Base-by-base conservation (phyloP, 805 yeast species). In the Candida maesae region DNA sequence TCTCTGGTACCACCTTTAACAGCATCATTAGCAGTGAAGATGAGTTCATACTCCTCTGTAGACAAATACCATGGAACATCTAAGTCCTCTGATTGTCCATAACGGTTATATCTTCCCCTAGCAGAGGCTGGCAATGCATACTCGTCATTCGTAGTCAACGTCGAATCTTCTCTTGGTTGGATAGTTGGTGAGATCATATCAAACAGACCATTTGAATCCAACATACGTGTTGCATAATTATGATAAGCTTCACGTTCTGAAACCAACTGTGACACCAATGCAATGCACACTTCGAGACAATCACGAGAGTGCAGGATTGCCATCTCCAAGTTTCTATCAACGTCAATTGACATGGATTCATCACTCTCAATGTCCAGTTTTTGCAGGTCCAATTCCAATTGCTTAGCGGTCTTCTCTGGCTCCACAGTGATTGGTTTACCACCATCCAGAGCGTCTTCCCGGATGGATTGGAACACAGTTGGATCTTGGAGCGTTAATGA, bases 1-100 rank as follows among this genome's bases (percentile, higher is more conserved):
- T 75, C 79, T 33, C 78, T 73, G 0, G 95, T 76, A 5, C 96
- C 97, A 38, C 96, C 97, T 58, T 82, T 84, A 27, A 89, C 73
- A 39, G 71, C 71, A 2, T 90, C 93, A 44, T 78, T 77, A 23
- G 78, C 65, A 48, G 87, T 93, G 52, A 78, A 79, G 19, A 80
- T 67, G 37, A 71, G 51, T 44, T 74, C 78, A 47, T 60, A 71
- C 45, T 78, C 86, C 49, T 82, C 89, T 5, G 82, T 74, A 41
- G 78, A 82, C 53, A 84, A 64, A 52, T 68, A 84, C 93, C 93
- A 85, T 3, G 89, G 88, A 2, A 68, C 60, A 45, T 77, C 76
- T 18, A 55, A 65, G 14, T 53, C 59, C 38, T 38, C 36, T 4
- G 42, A 35, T 24, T 43, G 46, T 9, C 46, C 46, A 25, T 23